Evolutionary conservation across 1,139 yeast genomes (phyloP), one percentile per base, ranked within the genome.

Genomic region (Pneumocystis carinii): DNA sequence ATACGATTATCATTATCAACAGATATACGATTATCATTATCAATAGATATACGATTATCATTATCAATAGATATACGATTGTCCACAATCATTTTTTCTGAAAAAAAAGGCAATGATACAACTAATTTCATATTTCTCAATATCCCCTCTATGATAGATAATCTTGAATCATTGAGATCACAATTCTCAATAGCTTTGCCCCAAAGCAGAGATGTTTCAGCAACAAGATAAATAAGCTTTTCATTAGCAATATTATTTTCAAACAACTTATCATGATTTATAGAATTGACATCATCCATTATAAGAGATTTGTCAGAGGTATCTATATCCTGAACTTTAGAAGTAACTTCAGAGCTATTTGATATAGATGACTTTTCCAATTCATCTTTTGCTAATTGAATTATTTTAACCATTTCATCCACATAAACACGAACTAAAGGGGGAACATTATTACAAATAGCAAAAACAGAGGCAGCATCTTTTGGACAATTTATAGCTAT

Each of bases 401-500:
- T 59, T 17, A 61, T 66, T 32, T 55, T 38, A 2, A 62, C 63
- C 12, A 65, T 62, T 58, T 64, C 60, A 48, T 56, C 59, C 41
- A 59, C 59, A 62, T 59, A 35, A 53, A 59, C 35, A 39, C 61
- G 56, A 61, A 62, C 59, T 14, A 61, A 56, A n/a, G 66, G 66
- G 1, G 66, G 62, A 5, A 64, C 38, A 48, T 64, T 63, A 38
- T 61, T 63, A 36, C 63, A 36, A 35, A 48, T 53, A 24, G 59
- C 32, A 37, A 61, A 56, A 37, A 65, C 32, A 15, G 61, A 56
- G 27, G 62, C 29, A 24, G 55, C 38, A 53, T 65, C 65, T 12
- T 60, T 57, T 15, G 66, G 66, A 59, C 61, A 62, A n/a, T 60
- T 62, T 10, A 64, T 62, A 39, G 66, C 83, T 62, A 92, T 74